Evolutionary conservation across 2,329 filamentous ascomycete genomes (phyloP).

Genomic region (Cladosporium sphaerospermum): DNA sequence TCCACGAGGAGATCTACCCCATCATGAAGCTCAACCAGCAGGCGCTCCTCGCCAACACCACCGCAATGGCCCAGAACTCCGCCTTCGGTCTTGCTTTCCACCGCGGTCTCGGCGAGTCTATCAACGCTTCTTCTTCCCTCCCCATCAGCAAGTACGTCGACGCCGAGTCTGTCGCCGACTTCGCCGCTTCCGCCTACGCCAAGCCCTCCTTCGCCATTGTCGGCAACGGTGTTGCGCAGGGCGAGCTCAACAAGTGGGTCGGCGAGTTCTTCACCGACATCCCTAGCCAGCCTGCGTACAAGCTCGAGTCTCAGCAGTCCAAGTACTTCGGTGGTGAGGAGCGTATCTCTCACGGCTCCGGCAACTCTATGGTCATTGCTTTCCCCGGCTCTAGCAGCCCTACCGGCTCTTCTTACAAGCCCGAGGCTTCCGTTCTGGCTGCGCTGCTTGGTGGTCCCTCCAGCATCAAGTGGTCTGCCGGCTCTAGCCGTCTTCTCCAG

Average conservation of each 20-base stretch:
- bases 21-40: constrained; percentile 73
- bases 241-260: constrained; percentile 80
- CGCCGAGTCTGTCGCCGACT: constrained; percentile 67
- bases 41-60: constrained; percentile 55
- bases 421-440: constrained; percentile 79
- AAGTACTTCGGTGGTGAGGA: constrained; percentile 97
- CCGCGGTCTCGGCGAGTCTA: constrained; percentile 75
- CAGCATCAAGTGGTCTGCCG: constrained; percentile 89
- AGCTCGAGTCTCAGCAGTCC: constrained; percentile 56
- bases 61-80: constrained; percentile 73
- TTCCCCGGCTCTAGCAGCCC: constrained; percentile 84
- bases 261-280: constrained; percentile 81
- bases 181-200: constrained; percentile 71
- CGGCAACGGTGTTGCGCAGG: constrained; percentile 75
- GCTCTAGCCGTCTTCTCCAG: constrained; percentile 86
- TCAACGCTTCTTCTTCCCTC: constrained; percentile 65
- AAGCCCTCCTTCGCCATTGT: constrained; percentile 90
- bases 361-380: constrained; percentile 80
- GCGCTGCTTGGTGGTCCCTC: constrained; percentile 86
- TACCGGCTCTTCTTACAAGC: constrained; percentile 70
- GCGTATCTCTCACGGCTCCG: constrained; percentile 68
- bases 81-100: constrained; percentile 88
- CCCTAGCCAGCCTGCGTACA: constrained; percentile 46
- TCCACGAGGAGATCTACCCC: constrained; percentile 77
- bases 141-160: constrained; percentile 75